These are phyloP conservation scores for Cryptosporidium bovis DNA, from an alignment of 169 alveolate genomes.

Conservation along the genomic window DNA sequence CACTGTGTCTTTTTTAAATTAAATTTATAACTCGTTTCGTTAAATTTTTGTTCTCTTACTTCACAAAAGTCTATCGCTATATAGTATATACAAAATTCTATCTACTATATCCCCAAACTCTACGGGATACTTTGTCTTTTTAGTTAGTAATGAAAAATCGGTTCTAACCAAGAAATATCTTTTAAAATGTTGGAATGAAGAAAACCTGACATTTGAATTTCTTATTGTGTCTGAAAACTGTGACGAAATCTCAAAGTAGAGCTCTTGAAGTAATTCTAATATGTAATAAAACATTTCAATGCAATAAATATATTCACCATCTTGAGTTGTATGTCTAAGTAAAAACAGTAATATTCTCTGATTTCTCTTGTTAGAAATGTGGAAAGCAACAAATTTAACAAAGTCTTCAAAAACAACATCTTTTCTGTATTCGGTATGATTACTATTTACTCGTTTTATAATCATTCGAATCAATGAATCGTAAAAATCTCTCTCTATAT, in stretches of 20 bases:
- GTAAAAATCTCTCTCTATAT: background rate
- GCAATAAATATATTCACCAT: conserved; percentile 34
- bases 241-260: conserved; percentile 3
- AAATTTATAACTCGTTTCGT: no score
- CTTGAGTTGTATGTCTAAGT: conserved; percentile 42
- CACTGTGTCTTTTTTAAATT: background rate
- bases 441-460: background rate
- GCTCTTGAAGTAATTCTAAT: conserved; percentile 4
- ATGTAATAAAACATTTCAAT: conserved; percentile 40
- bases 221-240: background rate
- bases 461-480: background rate
- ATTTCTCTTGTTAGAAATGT: conserved; percentile 5
- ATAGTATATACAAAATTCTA: no score
- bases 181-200: no score
- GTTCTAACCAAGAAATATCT: no score
- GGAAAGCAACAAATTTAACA: conserved; percentile 20
- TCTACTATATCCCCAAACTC: no score
- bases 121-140: no score
- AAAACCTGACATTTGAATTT: background rate
- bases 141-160: no score
- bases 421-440: background rate
- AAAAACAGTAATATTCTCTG: conserved; percentile 17
- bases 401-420: conserved; percentile 27
- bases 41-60: no score
- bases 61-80: no score